These are phyloP conservation scores for Bacidia gigantensis DNA, from an alignment of 495 filamentous ascomycete genomes.

Conservation along the genomic window DNA sequence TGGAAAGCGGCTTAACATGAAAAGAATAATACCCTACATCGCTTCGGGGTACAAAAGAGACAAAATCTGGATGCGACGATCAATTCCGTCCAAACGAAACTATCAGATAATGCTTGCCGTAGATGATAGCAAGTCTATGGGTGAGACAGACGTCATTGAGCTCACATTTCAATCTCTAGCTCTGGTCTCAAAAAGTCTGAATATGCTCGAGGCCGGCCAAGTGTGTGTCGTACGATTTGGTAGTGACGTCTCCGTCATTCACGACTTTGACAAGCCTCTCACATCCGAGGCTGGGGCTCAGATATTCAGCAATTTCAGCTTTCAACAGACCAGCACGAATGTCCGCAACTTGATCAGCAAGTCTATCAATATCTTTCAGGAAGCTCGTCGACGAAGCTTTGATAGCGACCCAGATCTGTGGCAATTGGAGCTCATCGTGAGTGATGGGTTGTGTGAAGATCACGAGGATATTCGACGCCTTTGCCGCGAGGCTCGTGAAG, in stretches of 20 bases:
- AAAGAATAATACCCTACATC: slow-evolving; percentile 97
- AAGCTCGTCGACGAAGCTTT: slow-evolving; percentile 47
- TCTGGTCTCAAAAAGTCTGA: slow-evolving; percentile 69
- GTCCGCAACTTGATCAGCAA: slow-evolving; percentile 61
- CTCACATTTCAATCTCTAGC: slow-evolving; percentile 87
- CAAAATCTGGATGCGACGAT: slow-evolving; percentile 98
- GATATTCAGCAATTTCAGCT: slow-evolving; percentile 74
- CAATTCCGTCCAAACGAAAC: slow-evolving; percentile 75
- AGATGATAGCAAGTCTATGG: slow-evolving; percentile 90
- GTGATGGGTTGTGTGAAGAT: slow-evolving; percentile 82
- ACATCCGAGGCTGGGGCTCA: slow-evolving; percentile 68
- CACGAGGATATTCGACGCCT: slow-evolving; percentile 72
- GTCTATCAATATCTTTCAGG: slow-evolving; percentile 68
- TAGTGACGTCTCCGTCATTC: slow-evolving; percentile 69
- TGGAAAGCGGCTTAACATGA: slow-evolving; percentile 96
- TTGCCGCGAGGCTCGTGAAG: slow-evolving; percentile 74
- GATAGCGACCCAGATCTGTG: slow-evolving; percentile 69
- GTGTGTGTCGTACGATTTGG: slow-evolving; percentile 85
- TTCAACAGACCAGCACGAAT: slow-evolving; percentile 73
- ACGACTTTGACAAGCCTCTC: slow-evolving; percentile 75
- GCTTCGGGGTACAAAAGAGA: slow-evolving; percentile 94
- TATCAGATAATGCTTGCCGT: slow-evolving; percentile 97
- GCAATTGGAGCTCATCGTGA: slow-evolving; percentile 88
- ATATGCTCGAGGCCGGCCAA: slow-evolving; percentile 86
- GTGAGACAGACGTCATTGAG: slow-evolving; percentile 48